These are phyloP conservation scores for Dipodascopsis uninucleata DNA, from an alignment of 805 yeast species.

Conservation along the genomic window DNA sequence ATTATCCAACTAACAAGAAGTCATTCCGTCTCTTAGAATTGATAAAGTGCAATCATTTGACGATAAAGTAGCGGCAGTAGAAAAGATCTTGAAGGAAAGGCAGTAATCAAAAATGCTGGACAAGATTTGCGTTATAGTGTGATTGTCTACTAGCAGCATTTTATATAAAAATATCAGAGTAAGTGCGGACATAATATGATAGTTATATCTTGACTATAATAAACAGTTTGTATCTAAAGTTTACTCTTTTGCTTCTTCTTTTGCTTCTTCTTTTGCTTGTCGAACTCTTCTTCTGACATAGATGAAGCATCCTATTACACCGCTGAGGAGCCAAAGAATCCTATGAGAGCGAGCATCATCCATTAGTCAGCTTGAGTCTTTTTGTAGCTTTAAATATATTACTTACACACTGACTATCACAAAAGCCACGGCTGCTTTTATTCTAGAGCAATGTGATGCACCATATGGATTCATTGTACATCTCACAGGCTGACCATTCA, in stretches of 20 bases:
- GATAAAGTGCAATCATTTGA: slow-evolving; percentile 27
- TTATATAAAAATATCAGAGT: no score
- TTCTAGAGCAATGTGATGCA: slow-evolving; percentile 20
- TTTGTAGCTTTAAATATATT: neutral
- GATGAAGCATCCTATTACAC: no score
- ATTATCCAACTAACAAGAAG: neutral
- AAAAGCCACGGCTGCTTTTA: slow-evolving; percentile 22
- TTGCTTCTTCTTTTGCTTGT: no score
- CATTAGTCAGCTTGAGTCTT: neutral
- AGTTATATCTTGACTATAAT: neutral
- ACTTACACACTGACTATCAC: slow-evolving; percentile 17
- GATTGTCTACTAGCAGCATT: no score
- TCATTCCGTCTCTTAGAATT: slow-evolving; percentile 5
- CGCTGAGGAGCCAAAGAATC: no score
- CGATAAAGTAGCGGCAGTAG: slow-evolving; percentile 27
- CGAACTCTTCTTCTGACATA: no score
- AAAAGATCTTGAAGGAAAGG: slow-evolving; percentile 18
- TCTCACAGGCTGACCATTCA: slow-evolving; percentile 6
- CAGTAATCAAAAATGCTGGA: slow-evolving; percentile 7
- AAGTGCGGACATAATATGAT: no score
- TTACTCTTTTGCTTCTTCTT: no score
- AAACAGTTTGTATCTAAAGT: neutral
- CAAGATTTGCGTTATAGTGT: no score
- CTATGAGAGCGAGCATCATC: no score
- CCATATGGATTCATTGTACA: no score